phyloP scores from a whole-genome alignment of 164 flowering plant genomes.

The Buxus sempervirens region DNA sequence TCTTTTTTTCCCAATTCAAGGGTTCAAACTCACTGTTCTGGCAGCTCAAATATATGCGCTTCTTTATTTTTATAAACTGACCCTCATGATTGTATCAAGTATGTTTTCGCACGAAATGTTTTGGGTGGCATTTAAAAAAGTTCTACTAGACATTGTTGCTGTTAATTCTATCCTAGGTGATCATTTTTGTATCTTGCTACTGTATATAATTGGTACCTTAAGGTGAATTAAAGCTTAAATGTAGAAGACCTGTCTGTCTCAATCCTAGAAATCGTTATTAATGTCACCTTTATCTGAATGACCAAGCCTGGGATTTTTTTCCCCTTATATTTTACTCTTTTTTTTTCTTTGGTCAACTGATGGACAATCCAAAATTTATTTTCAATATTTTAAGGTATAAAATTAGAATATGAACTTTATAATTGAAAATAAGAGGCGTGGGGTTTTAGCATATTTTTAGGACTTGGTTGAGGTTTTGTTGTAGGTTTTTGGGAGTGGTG shows the following conservation, averaged over 20 bases:
- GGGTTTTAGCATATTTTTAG: no score
- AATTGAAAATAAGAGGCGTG: no score
- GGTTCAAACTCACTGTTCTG: not conserved
- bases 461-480: no score
- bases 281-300: not conserved
- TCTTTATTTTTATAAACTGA: no score
- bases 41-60: not conserved
- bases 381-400: no score
- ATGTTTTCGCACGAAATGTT: not conserved
- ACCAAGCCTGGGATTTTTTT: not conserved
- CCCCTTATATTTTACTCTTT: no score
- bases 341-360: no score
- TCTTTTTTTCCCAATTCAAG: not conserved
- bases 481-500: no score
- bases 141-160: not conserved
- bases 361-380: no score
- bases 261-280: not conserved
- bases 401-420: no score
- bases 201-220: not conserved
- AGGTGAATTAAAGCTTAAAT: not conserved
- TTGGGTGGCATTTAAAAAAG: not conserved
- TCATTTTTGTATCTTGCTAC: not conserved
- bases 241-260: not conserved
- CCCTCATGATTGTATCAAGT: not conserved
- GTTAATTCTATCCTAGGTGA: not conserved